These are phyloP conservation scores for Penicillium sp. DNA, from an alignment of 2,329 filamentous ascomycete species.

Conservation along the genomic window DNA sequence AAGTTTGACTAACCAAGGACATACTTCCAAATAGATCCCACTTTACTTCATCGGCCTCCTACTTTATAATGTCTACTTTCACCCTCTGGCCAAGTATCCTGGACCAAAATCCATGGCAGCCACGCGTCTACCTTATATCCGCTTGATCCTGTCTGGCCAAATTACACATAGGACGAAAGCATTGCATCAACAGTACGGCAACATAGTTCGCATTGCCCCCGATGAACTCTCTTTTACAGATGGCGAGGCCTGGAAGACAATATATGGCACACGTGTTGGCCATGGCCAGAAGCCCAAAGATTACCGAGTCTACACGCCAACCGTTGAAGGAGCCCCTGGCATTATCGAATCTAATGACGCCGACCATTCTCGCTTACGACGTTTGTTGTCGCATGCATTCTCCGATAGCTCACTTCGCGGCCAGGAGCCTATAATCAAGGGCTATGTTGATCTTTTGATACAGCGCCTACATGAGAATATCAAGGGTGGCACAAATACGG, in stretches of 20 bases:
- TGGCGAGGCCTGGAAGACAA: slow-evolving; percentile 29
- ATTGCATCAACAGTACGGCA: slow-evolving; percentile 32
- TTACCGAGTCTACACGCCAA: slow-evolving; percentile 17
- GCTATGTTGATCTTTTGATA: slow-evolving; percentile 36
- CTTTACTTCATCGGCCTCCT: slow-evolving; percentile 6
- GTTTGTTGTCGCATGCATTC: slow-evolving; percentile 42
- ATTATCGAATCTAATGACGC: slow-evolving; percentile 18
- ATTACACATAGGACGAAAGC: slow-evolving; percentile 5
- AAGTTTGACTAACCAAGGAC: neutral
- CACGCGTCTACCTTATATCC: slow-evolving; percentile 24
- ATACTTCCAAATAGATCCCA: neutral
- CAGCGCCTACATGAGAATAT: slow-evolving; percentile 22
- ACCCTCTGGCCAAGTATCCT: slow-evolving; percentile 31
- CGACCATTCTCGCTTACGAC: slow-evolving; percentile 27
- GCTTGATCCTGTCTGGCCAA: slow-evolving; percentile 13
- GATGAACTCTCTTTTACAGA: slow-evolving; percentile 30
- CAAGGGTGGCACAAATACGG: slow-evolving; percentile 1
- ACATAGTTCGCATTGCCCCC: slow-evolving; percentile 32
- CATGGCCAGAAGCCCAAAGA: slow-evolving; percentile 25
- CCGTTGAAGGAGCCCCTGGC: neutral
- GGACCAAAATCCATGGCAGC: slow-evolving; percentile 28
- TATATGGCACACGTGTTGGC: slow-evolving; percentile 26
- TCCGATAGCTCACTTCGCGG: slow-evolving; percentile 44
- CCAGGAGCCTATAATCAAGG: slow-evolving; percentile 39
- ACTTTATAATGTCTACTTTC: slow-evolving; percentile 34